These are phyloP conservation scores for Penicillium sp. DNA, from an alignment of 2,329 filamentous ascomycete species.

Conservation along the genomic window DNA sequence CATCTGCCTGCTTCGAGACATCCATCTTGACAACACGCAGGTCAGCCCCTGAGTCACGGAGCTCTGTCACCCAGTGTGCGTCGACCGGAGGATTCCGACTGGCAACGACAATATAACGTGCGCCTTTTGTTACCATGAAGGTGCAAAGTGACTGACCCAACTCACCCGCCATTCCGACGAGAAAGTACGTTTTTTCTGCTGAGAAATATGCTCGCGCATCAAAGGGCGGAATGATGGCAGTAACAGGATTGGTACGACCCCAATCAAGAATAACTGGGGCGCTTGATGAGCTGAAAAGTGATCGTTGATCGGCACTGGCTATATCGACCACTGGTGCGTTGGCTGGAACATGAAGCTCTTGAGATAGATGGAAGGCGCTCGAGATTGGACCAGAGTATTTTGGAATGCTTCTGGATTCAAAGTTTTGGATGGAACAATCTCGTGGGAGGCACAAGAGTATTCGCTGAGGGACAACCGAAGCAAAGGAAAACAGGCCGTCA, in stretches of 20 bases:
- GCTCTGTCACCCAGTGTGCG: conserved; percentile 7
- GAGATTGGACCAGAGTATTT: too few relatives aligned
- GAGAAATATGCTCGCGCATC: not conserved
- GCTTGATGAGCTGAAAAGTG: too few relatives aligned
- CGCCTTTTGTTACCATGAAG: conserved; percentile 34
- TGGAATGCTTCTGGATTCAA: too few relatives aligned
- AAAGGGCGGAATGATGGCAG: not conserved
- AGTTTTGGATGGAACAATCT: too few relatives aligned
- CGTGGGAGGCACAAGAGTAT: too few relatives aligned
- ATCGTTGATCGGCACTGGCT: too few relatives aligned
- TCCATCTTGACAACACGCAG: conserved; percentile 3
- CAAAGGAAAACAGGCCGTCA: too few relatives aligned
- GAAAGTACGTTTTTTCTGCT: conserved; percentile 28
- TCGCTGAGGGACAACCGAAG: too few relatives aligned
- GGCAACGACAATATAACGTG: conserved; percentile 25
- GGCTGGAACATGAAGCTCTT: too few relatives aligned
- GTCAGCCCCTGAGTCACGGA: not conserved
- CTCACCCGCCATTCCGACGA: conserved; percentile 31
- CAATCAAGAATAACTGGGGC: not conserved
- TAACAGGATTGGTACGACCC: not conserved
- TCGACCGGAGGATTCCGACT: conserved; percentile 29
- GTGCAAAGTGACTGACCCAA: conserved; percentile 28
- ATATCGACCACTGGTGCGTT: too few relatives aligned
- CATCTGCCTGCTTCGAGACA: conserved; percentile 12
- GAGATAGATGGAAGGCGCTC: too few relatives aligned